Evolutionary conservation across 140 eudicot genomes (phyloP), one percentile per base, ranked within the genome.

Genomic region (Anethum foeniculum): DNA sequence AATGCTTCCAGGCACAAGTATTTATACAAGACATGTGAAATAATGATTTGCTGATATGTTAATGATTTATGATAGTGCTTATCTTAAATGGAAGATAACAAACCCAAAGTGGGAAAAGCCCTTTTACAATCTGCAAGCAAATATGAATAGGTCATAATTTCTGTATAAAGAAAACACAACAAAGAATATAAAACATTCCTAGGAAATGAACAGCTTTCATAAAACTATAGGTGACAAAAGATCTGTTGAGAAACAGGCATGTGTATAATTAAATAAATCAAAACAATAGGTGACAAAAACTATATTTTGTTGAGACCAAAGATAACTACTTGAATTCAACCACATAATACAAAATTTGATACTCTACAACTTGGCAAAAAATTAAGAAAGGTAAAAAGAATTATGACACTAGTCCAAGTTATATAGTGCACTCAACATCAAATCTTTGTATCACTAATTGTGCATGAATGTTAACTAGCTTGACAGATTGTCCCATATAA

Each of bases 61-160:
- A 36, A 38, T 14, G 76, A 54, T 39, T 52, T 23, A 23, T 41
- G 25, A 58, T 80, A 79, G 79, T 36, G 75, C 80, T 71, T 51
- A 58, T 8, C 7, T 83, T 91, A 93, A 97, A 94, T 92, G 98
- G 98, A 86, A 94, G 95, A 79, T 92, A 92, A 43, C 97, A 96
- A 44, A 96, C 96, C 98, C 97, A 94, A 78, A 94, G 95, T 34
- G 98, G 98, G 86, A 89, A 76, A n/a, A 94, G 92, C 51, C 98
- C 98, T 87, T 87, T 94, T 92, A 90, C 82, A 94, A 92, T 36
- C 97, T 93, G 97, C 86, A 88, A 84, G 25, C 72, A 85, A 54
- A 54, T 30, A 72, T 32, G 56, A 65, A 83, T 11, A 36, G 58
- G 28, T 28, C 30, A 65, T 67, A 51, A 71, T 72, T 51, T 84